A percentile compares a stretch with the other conserved stretches of the same genome.
These are phyloP conservation scores for Hortiboletus rubellus DNA, from an alignment of 1,284 basidiomycete species.

Conservation along the genomic window DNA sequence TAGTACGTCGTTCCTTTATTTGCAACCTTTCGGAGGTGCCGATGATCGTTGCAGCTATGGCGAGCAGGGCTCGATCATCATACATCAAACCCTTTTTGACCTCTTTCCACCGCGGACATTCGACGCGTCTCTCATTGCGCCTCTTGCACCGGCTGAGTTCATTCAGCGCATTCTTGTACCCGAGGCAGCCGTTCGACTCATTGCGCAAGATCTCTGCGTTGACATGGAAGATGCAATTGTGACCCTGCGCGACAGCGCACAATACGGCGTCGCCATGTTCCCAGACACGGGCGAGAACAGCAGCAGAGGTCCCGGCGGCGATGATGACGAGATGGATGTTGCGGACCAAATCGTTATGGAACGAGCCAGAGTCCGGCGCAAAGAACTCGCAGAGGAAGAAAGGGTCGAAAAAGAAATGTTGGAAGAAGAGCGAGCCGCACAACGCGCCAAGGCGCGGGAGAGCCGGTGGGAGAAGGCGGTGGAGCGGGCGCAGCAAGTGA, in stretches of 20 bases:
- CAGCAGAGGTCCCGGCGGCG: conserved; percentile 36
- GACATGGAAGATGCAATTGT: conserved; percentile 48
- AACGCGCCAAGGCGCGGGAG: conserved; percentile 26
- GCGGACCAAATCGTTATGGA: conserved; percentile 65
- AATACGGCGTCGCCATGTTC: conserved; percentile 80
- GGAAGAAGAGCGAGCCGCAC: conserved; percentile 31
- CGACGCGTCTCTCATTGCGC: conserved; percentile 50
- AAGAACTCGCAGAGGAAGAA: conserved; percentile 62
- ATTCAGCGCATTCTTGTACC: conserved; percentile 73
- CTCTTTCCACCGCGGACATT: conserved; percentile 67
- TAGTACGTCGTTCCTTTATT: conserved; percentile 56
- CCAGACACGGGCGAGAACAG: conserved; percentile 54
- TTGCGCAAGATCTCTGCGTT: conserved; percentile 64
- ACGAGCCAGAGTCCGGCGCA: conserved; percentile 58
- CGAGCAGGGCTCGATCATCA: conserved; percentile 74
- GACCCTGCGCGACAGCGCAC: conserved; percentile 69
- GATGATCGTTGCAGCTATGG: conserved; percentile 57
- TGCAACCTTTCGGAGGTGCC: background rate
- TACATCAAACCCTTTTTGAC: conserved; percentile 71
- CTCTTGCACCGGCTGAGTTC: conserved; percentile 69
- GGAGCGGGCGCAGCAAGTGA: conserved; percentile 21
- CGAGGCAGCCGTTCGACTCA: conserved; percentile 69
- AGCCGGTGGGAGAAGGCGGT: conserved; percentile 27
- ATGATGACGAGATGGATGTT: conserved; percentile 42
- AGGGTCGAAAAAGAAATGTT: conserved; percentile 40